Base-by-base conservation (phyloP, 2,329 filamentous ascomycete species). In the Scedosporium minutisporum region DNA sequence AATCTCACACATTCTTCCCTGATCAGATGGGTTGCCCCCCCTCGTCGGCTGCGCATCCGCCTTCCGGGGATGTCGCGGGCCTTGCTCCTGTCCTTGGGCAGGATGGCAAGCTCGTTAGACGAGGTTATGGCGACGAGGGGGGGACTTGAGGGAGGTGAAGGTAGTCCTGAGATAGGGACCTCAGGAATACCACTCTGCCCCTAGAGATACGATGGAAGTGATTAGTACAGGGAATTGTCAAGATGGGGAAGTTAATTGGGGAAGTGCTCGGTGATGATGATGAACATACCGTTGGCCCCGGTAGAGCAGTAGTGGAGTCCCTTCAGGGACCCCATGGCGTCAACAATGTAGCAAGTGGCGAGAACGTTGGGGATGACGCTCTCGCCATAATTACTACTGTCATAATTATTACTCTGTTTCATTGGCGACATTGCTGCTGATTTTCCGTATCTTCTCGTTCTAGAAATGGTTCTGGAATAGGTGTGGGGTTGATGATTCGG, bases 1-100 rank as follows among this genome's bases (percentile, higher is more conserved):
- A 96, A 93, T 84, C 93, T 97, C 92, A 96, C 93, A 96, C 93
- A 96, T 91, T 96, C 92, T 92, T 89, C 92, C 90, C 89, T 92
- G 84, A 96, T 96, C 82, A 88, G 87, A 80, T 90, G 87, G 89
- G 91, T 87, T 88, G 92, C 92, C 91, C 92, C 92, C 90, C 89
- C 89, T 88, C 83, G 83, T 74, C 84, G 81, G 74, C 78, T 77
- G 73, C 72, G 73, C 51, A 55, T 55, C 67, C 70, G 69, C 70
- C 73, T 67, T 65, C 69, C 74, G 70, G 74, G 74, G 68, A 72
- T 73, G 66, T 76, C 75, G 71, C 73, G 73, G 71, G 73, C 77
- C 71, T 74, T 75, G 65, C 64, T 69, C 67, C 68, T 64, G 63
- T 77, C 71, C 76, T 86, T 87, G 68, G 82, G 82, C 67, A 84